Evolutionary conservation across 1,284 basidiomycete genomes (phyloP), one percentile per base, ranked within the genome.

Genomic region (Fomitopsis pinicola): DNA sequence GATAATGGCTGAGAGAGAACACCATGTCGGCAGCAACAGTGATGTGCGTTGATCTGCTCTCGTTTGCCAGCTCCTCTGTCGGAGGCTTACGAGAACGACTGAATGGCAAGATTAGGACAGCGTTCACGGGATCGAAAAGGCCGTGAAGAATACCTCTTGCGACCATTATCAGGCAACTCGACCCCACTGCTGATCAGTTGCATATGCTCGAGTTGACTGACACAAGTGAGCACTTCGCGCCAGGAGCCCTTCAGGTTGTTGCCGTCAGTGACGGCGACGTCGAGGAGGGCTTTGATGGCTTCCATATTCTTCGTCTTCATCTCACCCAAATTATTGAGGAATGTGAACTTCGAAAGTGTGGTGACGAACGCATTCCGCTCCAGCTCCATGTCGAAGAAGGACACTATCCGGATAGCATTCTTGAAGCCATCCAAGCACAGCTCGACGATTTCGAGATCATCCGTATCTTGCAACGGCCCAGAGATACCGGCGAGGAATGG

Each of bases 231-330:
- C 35, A 98, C 94, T 67, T 98, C 95, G 65, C 91, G 90, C 96
- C 96, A 98, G n/a, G 91, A 94, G 1, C 88, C 88, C 77, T 95
- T 96, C 61, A 98, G 82, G 72, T 95, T 89, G 72, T 97, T 97
- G 64, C 96, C 96, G 72, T 98, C 95, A 14, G 87, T 90, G 46
- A 97, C 89, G 7, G 96, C 96, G 54, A 98, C 87, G 71, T 98
- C 96, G 28, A 98, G 78, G 61, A 98, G 79, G 3, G 93, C 80
- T 76, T 97, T 98, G 77, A 98, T 97, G 2, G 96, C 96, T 72
- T 98, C 96, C 86, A 98, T 96, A 72, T 98, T 98, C 80, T 98
- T 98, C 42, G 93, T 84, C 78, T 95, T 96, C 96, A 98, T 98
- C 80, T 98, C 96, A 59, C 94, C 93, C 8, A 98, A 77, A 71